Base-by-base conservation (phyloP, 768 basidiomycete species). In the Lactifluus echinatus region DNA sequence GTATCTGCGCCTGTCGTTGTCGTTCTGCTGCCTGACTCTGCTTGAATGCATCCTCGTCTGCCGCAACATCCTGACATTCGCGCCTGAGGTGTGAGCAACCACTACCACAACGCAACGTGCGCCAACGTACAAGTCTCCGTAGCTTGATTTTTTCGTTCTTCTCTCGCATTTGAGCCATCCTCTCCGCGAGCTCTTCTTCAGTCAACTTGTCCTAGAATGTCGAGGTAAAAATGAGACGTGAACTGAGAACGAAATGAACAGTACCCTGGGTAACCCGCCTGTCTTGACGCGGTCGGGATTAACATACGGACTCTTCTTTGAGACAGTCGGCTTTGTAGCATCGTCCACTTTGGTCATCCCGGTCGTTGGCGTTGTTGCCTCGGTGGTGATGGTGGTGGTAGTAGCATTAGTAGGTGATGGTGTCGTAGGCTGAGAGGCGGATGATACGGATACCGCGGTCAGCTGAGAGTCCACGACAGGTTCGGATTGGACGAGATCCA, bases 221-320 rank as follows among this genome's bases (percentile, higher is more conserved):
- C 21, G 50, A 50, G 39, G 26, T 46, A 53, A 31, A 46, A 26
- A 52, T 56, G 19, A 8, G 28, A 33, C n/a, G 34, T 7, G 19
- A 34, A 15, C 33, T 24, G 52, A n/a, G n/a, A 57, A 50, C 44
- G 53, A 51, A 24, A 70, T n/a, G 37, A 53, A 23, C 12, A 56
- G 21, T 69, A 89, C 89, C 67, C 86, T 79, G 63, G 85, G 84
- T 24, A 76, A 65, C 15, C 87, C 89, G 14, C 89, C 88, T 8
- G 89, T 91, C 72, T 81, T 89, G 73, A 91, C 84, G 70, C 89
- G 85, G 66, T 90, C 87, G 8, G 78, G 83, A 70, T 91, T 90
- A 45, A 88, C 76, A 74, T 92, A 92, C 2, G 85, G 85, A 61
- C 78, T 81, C 71, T 80, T 83, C 72, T 82, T 55, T 56, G 47